A percentile compares a stretch with the other conserved stretches of the same genome.
These are phyloP conservation scores for Amylostereum areolatum DNA, from an alignment of 1,284 basidiomycete genomes.

Conservation along the genomic window DNA sequence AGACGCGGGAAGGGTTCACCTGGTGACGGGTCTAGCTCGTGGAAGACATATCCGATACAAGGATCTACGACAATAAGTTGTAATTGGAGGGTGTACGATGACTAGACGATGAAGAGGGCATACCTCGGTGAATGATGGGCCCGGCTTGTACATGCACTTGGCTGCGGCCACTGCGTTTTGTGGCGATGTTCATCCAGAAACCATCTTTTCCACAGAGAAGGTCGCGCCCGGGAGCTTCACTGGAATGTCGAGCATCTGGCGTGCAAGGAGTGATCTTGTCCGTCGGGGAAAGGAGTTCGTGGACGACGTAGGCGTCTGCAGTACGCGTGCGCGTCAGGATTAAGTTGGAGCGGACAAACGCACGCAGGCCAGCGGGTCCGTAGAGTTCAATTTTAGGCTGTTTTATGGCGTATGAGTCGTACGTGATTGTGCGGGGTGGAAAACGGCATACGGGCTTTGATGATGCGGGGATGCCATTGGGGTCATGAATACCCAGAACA, in stretches of 20 bases:
- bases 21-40: slow-evolving; percentile 46
- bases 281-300: slow-evolving; percentile 66
- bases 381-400: slow-evolving; percentile 72
- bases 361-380: slow-evolving; percentile 79
- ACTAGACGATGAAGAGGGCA: slow-evolving; percentile 13
- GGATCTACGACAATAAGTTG: slow-evolving; percentile 46
- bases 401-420: not conserved
- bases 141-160: slow-evolving; percentile 69
- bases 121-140: slow-evolving; percentile 78
- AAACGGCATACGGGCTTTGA: slow-evolving; percentile 4
- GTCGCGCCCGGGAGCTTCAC: slow-evolving; percentile 65
- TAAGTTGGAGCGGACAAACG: slow-evolving; percentile 70
- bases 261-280: slow-evolving; percentile 48
- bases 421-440: not conserved
- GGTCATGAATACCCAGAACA: slow-evolving; percentile 40
- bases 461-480: slow-evolving; percentile 10
- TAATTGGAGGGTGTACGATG: not conserved
- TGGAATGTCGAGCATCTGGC: slow-evolving; percentile 43
- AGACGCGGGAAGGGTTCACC: slow-evolving; percentile 22
- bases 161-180: slow-evolving; percentile 22
- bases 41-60: slow-evolving; percentile 78
- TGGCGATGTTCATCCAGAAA: slow-evolving; percentile 60
- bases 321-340: slow-evolving; percentile 64
- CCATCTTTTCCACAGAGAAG: slow-evolving; percentile 59
- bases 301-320: slow-evolving; percentile 68